phyloP scores from a whole-genome alignment of 192 early-diverging fungal species.

The Gaertneriomyces sp. region DNA sequence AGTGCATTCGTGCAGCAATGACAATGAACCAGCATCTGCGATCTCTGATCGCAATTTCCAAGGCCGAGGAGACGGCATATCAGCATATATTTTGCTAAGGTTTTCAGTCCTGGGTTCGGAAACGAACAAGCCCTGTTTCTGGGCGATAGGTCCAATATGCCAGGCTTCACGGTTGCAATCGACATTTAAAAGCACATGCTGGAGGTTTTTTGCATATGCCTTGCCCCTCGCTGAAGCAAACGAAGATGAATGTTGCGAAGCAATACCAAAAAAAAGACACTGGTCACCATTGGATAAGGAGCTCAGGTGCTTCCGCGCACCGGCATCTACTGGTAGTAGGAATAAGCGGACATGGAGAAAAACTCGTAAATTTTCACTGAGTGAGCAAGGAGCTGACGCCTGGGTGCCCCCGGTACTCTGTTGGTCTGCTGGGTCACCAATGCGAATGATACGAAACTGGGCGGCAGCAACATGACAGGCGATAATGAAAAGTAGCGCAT shows the following conservation, averaged over 20 bases:
- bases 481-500: too few species aligned
- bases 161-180: background rate
- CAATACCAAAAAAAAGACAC: too few species aligned
- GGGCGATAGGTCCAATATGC: background rate
- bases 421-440: too few species aligned
- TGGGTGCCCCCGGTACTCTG: background rate
- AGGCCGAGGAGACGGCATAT: constrained; percentile 21
- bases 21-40: background rate
- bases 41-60: background rate
- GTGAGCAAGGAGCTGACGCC: background rate
- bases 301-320: background rate
- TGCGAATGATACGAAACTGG: too few species aligned
- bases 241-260: background rate
- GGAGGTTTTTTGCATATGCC: background rate
- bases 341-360: constrained; percentile 4
- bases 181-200: background rate
- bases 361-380: background rate
- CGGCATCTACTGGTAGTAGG: constrained; percentile 12
- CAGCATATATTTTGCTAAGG: constrained; percentile 15
- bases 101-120: background rate
- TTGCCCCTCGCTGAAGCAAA: background rate
- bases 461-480: too few species aligned
- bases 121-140: background rate
- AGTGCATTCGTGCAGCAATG: constrained; percentile 8
- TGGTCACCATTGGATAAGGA: background rate